Base-by-base conservation (phyloP, 2,329 filamentous ascomycete species). In the Colletotrichum phormii region DNA sequence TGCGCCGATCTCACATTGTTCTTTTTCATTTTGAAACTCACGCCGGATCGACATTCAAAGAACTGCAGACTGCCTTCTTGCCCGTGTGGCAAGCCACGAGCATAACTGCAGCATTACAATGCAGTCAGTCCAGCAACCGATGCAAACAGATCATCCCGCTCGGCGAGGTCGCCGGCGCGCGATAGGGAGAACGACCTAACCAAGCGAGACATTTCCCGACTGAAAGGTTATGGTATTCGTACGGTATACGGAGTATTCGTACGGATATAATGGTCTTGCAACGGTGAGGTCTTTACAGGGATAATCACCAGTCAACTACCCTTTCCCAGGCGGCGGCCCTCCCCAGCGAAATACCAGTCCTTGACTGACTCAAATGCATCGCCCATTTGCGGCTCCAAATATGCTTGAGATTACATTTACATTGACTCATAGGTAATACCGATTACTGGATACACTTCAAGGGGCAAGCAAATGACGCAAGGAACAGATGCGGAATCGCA, bases 351-450 rank as follows among this genome's bases (percentile, higher is more conserved):
- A 59, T 54, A 22, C 18, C 42, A 11, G 15, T 31, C 54, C 53
- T 69, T 33, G 42, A 53, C 51, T 71, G 64, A 68, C 69, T 71
- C 64, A 63, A 33, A 24, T 18, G 31, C 29, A 71, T 71, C 31
- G 37, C 61, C 57, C 26, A 57, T 58, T 37, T 49, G 53, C 57
- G 24, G 57, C 31, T 51, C 57, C 31, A 71, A 55, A 67, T 62
- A 62, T 58, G 68, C 57, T 49, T 57, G 53, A 42, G 42, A 58
- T n/a, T 33, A 22, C 46, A n/a, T 24, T n/a, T 33, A 22, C 46
- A 13, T 24, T 31, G 33, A 54, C 59, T 46, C 42, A 5, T n/a
- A 29, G 37, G 59, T 26, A 26, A 62, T 33, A 59, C 29, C 35
- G 54, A 15, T 15, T 37, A 60, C 37, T 49, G n/a, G 8, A 15